Conservation (phyloP, 2,329 filamentous ascomycete species). For the Fusarium anthophilum region DNA sequence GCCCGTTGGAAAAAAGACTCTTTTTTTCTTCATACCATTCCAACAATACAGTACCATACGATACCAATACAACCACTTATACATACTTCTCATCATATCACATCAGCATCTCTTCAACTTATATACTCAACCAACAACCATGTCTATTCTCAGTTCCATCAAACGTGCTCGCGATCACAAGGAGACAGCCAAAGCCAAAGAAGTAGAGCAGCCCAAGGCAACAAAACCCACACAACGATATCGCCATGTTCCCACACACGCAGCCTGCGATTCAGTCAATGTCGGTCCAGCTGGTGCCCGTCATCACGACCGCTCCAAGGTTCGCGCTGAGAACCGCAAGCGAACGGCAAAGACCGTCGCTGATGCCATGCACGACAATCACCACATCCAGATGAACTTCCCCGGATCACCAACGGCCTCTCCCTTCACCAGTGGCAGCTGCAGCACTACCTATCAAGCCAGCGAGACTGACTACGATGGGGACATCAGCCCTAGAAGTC, state of each 20-base stretch:
- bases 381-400: constrained; percentile 50
- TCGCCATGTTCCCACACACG: constrained; percentile 69
- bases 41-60: not conserved
- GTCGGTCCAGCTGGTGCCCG: constrained; percentile 64
- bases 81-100: not conserved
- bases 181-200: constrained; percentile 62
- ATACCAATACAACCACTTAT: not conserved
- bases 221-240: constrained; percentile 57
- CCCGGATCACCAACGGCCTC: constrained; percentile 49
- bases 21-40: not conserved
- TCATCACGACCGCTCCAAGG: constrained; percentile 55
- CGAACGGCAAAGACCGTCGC: constrained; percentile 58
- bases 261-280: constrained; percentile 65
- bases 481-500: constrained; percentile 32
- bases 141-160: constrained; percentile 68
- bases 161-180: constrained; percentile 62
- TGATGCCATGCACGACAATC: constrained; percentile 46
- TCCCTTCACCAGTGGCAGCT: constrained; percentile 58
- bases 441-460: constrained; percentile 58
- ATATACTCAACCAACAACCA: constrained; percentile 39
- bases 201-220: constrained; percentile 57
- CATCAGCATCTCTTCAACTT: not conserved
- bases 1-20: not conserved
- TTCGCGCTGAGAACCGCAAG: constrained; percentile 61
- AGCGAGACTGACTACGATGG: constrained; percentile 45